Evolutionary conservation across 495 filamentous ascomycete genomes (phyloP), one percentile per base, ranked within the genome.

Genomic region (Hypoxylon cercidicola): DNA sequence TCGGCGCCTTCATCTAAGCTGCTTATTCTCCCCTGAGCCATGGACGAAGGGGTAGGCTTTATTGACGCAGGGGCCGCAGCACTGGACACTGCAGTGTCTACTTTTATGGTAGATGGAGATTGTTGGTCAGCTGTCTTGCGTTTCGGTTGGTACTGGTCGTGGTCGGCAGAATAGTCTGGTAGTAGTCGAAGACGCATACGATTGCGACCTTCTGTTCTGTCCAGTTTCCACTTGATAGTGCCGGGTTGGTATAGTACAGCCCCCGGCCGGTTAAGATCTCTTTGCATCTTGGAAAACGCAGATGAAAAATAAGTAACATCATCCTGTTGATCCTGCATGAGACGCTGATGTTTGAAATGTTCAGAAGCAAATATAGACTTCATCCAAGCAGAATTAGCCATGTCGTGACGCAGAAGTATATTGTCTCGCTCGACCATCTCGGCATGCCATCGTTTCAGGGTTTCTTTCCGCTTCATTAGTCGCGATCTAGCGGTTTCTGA

Each of bases 121-220:
- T 54, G 63, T 48, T 63, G 69, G 53, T 74, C 77, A 19, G 64
- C 71, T n/a, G 67, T 66, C 50, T 86, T 92, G 5, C 91, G 81
- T 73, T 97, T 97, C 0, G 95, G 93, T 60, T 94, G 92, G 70
- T 95, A 96, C 47, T 92, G 87, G 46, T 89, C 84, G 60, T 87
- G 81, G 39, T 88, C 86, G 10, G 79, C 78, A 13, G 85, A 84
- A 43, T 85, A 84, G 69, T 96, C 91, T 5, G 91, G 91, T 19
- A 96, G 83, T 46, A 96, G 85, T 4, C 95, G 87, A 50, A 96
- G 80, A 39, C 96, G 86, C 93, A 97, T 97, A 34, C 96, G 90
- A 72, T 97, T 97, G 13, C 93, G 86, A 35, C 94, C 96, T 79
- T 99, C 95, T 0, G 93, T 98, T 69, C 95, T 87, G 72, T 99